Base-by-base conservation (phyloP, 208 protist species). In the Angomonas deanei region DNA sequence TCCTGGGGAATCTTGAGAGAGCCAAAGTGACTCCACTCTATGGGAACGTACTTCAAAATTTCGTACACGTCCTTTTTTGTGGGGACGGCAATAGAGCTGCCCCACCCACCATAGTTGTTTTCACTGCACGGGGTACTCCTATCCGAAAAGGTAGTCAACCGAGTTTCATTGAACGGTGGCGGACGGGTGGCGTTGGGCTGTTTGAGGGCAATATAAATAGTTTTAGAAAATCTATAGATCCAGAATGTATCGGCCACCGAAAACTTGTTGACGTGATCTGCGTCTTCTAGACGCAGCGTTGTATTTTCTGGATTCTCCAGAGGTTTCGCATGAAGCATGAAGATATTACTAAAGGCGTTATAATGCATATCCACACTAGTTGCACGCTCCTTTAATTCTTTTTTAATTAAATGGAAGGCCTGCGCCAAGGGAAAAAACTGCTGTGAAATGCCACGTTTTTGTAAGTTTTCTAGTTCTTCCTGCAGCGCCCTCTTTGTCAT, bases 31-130 rank as follows among this genome's bases (percentile, higher is more conserved):
- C 80, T 85, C 84, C 84, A 94, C 69, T 92, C 80, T 26, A 94
- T 70, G 10, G 88, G 88, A 2, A 94, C 74, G 67, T 91, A 94
- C 54, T 86, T 83, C 8, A 94, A 71, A 11, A 94, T 82, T 54
- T 90, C 83, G 52, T 81, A 82, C 30, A 94, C 83, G 62, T 92
- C 88, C 32, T 83, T 72, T 17, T 69, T 64, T 23, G 80, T 92
- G 10, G 88, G 88, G 21, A 92, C 74, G 13, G 56, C 64, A 10
- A 11, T 3, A 19, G 55, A 53, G 11, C 30, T 36, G 19, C 81
- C 83, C 86, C 88, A 94, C n/a, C 88, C 84, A 31, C 84, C 82
- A 61, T 77, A 92, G 61, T 74, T 74, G 68, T 88, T 92, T 48
- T 74, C 52, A 21, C 6, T 8, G 17, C 50, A 56, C 3, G 50